These are phyloP conservation scores for Calonectria pseudoreteaudii DNA, from an alignment of 2,329 filamentous ascomycete species.

Conservation along the genomic window DNA sequence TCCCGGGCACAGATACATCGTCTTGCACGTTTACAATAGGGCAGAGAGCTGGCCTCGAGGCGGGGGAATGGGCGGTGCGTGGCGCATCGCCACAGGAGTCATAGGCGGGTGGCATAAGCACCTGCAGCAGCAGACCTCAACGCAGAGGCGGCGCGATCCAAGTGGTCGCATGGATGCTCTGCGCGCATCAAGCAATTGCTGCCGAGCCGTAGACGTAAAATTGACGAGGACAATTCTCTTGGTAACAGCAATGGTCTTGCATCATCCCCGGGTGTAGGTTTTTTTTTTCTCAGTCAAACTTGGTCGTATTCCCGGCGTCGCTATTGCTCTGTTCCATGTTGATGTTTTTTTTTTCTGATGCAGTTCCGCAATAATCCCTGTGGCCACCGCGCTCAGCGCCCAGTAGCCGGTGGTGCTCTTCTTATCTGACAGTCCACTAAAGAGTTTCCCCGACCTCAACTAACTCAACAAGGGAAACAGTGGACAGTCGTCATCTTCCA, in stretches of 20 bases:
- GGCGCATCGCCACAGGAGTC: constrained; percentile 3
- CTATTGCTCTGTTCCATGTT: not conserved
- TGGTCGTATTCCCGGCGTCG: not conserved
- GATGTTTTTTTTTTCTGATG: constrained; percentile 1
- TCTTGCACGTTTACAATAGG: not conserved
- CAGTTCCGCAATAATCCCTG: constrained; percentile 11
- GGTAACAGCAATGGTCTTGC: not conserved
- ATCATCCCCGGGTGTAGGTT: not conserved
- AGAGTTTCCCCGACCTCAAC: not conserved
- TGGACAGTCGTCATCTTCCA: constrained; percentile 16
- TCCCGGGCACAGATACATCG: not conserved
- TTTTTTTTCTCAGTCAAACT: not conserved
- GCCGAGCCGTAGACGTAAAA: not conserved
- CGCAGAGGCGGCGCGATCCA: not conserved
- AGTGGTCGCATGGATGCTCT: not conserved
- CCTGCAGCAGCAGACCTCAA: not conserved
- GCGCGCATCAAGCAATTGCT: not conserved
- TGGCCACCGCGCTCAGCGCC: constrained; percentile 4
- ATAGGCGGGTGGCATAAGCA: not conserved
- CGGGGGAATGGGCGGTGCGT: not conserved
- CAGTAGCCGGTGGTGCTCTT: not conserved
- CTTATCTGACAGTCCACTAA: constrained; percentile 18
- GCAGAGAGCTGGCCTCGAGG: not conserved
- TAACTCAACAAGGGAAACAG: constrained; percentile 12
- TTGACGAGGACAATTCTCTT: not conserved